Evolutionary conservation across 495 filamentous ascomycete genomes (phyloP).

Genomic region (Hypoxylon crocopeplum): DNA sequence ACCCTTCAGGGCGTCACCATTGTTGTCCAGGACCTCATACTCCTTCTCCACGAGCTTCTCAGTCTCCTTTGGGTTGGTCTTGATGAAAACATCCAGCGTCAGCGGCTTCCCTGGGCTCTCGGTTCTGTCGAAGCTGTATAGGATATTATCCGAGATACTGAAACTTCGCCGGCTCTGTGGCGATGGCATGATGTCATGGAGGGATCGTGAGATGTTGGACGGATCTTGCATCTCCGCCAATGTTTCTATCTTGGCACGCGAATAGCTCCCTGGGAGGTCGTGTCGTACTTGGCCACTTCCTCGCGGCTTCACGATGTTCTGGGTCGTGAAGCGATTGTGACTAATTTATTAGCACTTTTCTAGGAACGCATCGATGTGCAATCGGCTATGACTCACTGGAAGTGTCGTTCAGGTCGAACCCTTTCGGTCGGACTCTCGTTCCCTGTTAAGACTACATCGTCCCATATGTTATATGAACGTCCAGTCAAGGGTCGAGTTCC

Average conservation of each 20-base stretch:
- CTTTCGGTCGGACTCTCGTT: conserved; percentile 42
- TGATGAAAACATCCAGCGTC: conserved; percentile 53
- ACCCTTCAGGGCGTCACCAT: conserved; percentile 52
- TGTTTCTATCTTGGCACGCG: conserved; percentile 40
- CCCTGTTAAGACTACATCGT: conserved; percentile 12
- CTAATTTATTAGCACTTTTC: conserved; percentile 15
- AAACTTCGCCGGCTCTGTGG: conserved; percentile 23
- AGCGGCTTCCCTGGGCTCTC: conserved; percentile 48
- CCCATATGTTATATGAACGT: conserved; percentile 14
- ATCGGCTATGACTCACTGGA: conserved; percentile 31
- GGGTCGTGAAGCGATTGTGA: conserved; percentile 32
- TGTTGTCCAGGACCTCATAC: conserved; percentile 55
- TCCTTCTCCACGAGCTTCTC: conserved; percentile 57
- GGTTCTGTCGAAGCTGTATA: conserved; percentile 53
- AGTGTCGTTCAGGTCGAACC: conserved; percentile 35
- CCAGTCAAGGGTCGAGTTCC: conserved; percentile 42
- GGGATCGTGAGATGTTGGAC: conserved; percentile 37
- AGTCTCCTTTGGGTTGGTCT: conserved; percentile 47
- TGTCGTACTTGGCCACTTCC: conserved; percentile 19
- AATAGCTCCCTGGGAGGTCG: conserved; percentile 18
- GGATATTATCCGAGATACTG: conserved; percentile 45
- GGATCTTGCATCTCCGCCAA: conserved; percentile 43
- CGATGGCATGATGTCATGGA: conserved; percentile 38
- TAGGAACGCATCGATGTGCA: conserved; percentile 17
- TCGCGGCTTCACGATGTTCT: conserved; percentile 49